A percentile compares a stretch with the other conserved stretches of the same genome.
phyloP scores from a whole-genome alignment of 2,329 filamentous ascomycete species.

The Fusarium clavum region DNA sequence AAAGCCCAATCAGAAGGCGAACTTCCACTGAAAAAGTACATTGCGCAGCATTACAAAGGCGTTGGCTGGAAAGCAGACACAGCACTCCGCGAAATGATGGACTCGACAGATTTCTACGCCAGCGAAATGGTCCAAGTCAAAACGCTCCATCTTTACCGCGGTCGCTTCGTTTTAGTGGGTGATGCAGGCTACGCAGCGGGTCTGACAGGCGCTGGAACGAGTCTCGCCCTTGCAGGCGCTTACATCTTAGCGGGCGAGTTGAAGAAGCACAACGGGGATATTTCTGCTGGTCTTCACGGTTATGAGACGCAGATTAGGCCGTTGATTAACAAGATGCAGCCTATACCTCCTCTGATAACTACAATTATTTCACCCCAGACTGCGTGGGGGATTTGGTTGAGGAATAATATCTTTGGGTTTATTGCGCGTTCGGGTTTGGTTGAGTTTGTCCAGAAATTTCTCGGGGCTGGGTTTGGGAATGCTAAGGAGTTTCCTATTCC shows the following conservation, averaged over 20 bases:
- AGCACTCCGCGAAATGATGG: slow-evolving; percentile 51
- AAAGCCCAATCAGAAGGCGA: slow-evolving; percentile 51
- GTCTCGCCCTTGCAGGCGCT: slow-evolving; percentile 58
- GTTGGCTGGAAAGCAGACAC: slow-evolving; percentile 59
- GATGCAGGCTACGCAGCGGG: slow-evolving; percentile 62
- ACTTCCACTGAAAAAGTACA: slow-evolving; percentile 49
- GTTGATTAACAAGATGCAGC: slow-evolving; percentile 53
- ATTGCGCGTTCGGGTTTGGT: slow-evolving; percentile 52
- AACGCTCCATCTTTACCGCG: slow-evolving; percentile 51
- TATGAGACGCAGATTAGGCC: slow-evolving; percentile 59
- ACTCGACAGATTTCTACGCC: slow-evolving; percentile 59
- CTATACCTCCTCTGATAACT: slow-evolving; percentile 49
- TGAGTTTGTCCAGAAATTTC: slow-evolving; percentile 43
- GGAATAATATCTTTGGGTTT: slow-evolving; percentile 56
- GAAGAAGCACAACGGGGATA: slow-evolving; percentile 37
- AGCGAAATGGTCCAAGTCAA: slow-evolving; percentile 59
- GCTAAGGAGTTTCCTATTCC: slow-evolving; percentile 50
- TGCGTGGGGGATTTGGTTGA: slow-evolving; percentile 57
- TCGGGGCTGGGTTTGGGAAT: slow-evolving; percentile 43
- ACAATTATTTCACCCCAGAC: slow-evolving; percentile 58
- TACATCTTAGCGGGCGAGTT: slow-evolving; percentile 65
- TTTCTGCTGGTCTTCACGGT: slow-evolving; percentile 48
- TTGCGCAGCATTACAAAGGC: slow-evolving; percentile 55
- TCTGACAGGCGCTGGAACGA: slow-evolving; percentile 61
- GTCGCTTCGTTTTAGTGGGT: slow-evolving; percentile 61